These are phyloP conservation scores for Rostrohypoxylon terebratum DNA, from an alignment of 495 filamentous ascomycete species.

Conservation along the genomic window DNA sequence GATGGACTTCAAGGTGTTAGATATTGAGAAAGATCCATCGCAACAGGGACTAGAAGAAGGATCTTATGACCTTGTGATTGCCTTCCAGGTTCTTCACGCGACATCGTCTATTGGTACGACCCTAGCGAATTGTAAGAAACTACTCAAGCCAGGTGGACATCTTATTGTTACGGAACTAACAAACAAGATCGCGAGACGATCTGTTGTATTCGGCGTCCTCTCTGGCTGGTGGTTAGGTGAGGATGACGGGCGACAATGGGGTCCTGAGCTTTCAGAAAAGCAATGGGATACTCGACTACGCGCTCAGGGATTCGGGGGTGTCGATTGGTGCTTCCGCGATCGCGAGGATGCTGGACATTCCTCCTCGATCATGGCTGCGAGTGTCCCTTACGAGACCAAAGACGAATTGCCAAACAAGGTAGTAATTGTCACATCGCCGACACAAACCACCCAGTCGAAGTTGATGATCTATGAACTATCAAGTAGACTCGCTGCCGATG, in stretches of 20 bases:
- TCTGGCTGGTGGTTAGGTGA: constrained; percentile 47
- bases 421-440: constrained; percentile 40
- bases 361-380: constrained; percentile 45
- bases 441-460: constrained; percentile 27
- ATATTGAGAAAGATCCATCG: constrained; percentile 62
- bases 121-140: constrained; percentile 46
- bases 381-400: constrained; percentile 28
- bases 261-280: constrained; percentile 43
- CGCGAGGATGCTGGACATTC: constrained; percentile 46
- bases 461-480: constrained; percentile 34
- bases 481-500: constrained; percentile 23
- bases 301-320: constrained; percentile 40
- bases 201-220: constrained; percentile 46
- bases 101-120: constrained; percentile 53
- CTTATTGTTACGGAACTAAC: constrained; percentile 56
- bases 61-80: constrained; percentile 66
- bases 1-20: constrained; percentile 59
- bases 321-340: constrained; percentile 44
- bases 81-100: constrained; percentile 62
- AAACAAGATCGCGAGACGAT: constrained; percentile 46
- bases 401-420: constrained; percentile 35
- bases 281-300: constrained; percentile 46
- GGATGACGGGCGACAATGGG: constrained; percentile 44
- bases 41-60: constrained; percentile 61
- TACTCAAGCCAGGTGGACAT: constrained; percentile 56